These are phyloP conservation scores for Leccinum variabile DNA, from an alignment of 1,284 basidiomycete species.

Conservation along the genomic window DNA sequence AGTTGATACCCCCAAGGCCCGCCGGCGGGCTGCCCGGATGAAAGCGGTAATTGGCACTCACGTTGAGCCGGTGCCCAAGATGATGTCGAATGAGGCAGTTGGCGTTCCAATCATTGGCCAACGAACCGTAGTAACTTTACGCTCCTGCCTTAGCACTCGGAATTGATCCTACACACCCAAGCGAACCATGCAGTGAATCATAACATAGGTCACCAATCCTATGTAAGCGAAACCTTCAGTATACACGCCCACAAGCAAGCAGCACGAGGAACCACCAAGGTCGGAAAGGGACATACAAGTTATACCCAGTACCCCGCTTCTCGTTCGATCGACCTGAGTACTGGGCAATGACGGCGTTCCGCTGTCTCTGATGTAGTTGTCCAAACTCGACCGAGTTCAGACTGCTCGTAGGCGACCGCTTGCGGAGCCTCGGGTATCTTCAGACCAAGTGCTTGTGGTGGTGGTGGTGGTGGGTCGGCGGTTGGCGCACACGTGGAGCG, in stretches of 20 bases:
- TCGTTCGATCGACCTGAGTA: constrained; percentile 12
- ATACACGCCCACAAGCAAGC: background rate
- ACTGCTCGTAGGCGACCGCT: constrained; percentile 1
- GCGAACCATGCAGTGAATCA: constrained; percentile 24
- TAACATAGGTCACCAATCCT: constrained; percentile 29
- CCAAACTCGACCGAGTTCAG: constrained; percentile 12
- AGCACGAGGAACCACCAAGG: background rate
- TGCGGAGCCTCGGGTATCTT: constrained; percentile 36
- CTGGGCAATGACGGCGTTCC: constrained; percentile 24
- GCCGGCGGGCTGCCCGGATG: background rate
- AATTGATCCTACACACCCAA: background rate
- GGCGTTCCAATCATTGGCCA: constrained; percentile 42
- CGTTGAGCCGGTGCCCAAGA: constrained; percentile 62
- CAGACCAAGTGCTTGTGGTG: constrained; percentile 25
- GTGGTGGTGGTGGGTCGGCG: constrained; percentile 42
- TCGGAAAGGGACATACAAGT: constrained; percentile 20
- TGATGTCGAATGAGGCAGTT: constrained; percentile 39
- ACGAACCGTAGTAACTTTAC: constrained; percentile 40
- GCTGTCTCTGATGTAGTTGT: constrained; percentile 27
- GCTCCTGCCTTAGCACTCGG: constrained; percentile 8
- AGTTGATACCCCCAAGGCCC: constrained; percentile 18
- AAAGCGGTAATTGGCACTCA: constrained; percentile 20
- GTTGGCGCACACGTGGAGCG: constrained; percentile 16
- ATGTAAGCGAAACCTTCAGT: constrained; percentile 10
- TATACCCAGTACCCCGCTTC: constrained; percentile 34